Conservation (phyloP, 345 rosid genomes). For the Populus simonii region DNA sequence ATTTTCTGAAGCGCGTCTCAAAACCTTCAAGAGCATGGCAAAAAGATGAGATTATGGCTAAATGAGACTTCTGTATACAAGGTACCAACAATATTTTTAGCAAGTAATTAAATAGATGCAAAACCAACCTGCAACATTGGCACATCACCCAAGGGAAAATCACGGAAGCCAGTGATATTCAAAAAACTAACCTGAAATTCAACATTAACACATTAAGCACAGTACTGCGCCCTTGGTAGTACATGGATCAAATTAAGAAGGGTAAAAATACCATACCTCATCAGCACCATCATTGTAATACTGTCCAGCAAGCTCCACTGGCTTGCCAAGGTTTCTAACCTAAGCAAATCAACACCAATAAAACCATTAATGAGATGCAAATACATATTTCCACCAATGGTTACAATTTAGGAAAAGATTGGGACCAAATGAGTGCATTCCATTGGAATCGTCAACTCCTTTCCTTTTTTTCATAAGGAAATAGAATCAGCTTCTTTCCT, state of each 20-base stretch:
- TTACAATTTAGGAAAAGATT: background rate
- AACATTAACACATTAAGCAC: constrained; percentile 7
- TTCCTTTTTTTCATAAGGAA: background rate
- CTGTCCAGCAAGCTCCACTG: constrained; percentile 86
- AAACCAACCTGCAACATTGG: constrained; percentile 88
- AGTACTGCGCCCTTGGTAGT: background rate
- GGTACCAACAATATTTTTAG: background rate
- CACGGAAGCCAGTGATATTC: constrained; percentile 91
- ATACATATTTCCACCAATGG: background rate
- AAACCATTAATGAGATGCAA: background rate
- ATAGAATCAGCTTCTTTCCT: background rate
- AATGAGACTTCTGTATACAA: background rate
- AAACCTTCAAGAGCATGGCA: constrained; percentile 49
- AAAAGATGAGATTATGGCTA: background rate
- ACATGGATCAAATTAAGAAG: background rate
- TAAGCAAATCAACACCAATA: constrained; percentile 24
- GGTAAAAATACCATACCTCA: constrained; percentile 54
- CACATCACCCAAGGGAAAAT: constrained; percentile 92
- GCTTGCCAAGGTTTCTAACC: constrained; percentile 99
- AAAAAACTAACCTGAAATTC: constrained; percentile 77
- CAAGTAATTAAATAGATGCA: background rate
- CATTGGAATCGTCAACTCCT: background rate
- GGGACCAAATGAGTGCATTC: background rate
- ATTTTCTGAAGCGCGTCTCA: constrained; percentile 84
- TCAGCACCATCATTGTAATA: constrained; percentile 94